These are phyloP conservation scores for Penicillium sp. DNA, from an alignment of 2,329 filamentous ascomycete genomes.

Conservation along the genomic window DNA sequence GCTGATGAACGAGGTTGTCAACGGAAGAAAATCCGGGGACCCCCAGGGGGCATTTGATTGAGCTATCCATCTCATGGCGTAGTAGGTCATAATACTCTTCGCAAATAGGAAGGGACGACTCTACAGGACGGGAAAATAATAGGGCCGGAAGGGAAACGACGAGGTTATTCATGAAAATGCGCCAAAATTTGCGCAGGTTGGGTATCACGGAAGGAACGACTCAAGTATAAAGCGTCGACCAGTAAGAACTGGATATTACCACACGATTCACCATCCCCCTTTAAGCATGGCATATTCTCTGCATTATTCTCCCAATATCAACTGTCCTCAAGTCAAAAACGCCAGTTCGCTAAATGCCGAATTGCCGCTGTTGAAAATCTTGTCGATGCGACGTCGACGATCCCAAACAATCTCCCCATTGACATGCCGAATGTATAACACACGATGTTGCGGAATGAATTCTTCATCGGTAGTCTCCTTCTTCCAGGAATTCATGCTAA, in stretches of 20 bases:
- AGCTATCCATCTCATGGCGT: too few relatives aligned
- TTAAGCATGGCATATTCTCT: background rate
- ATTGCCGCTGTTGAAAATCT: slow-evolving; percentile 55
- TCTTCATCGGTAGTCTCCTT: slow-evolving; percentile 61
- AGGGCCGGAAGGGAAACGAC: background rate
- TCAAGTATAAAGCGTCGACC: background rate
- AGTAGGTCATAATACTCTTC: background rate
- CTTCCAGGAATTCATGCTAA: slow-evolving; percentile 58
- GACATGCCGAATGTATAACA: slow-evolving; percentile 54
- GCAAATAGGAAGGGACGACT: slow-evolving; percentile 1
- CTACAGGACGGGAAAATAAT: background rate
- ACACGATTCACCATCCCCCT: background rate
- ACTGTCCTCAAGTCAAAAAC: slow-evolving; percentile 31
- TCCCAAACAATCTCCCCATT: slow-evolving; percentile 58
- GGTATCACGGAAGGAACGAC: slow-evolving; percentile 16
- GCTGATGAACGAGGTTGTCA: background rate
- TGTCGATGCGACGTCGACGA: slow-evolving; percentile 54
- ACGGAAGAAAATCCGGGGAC: background rate
- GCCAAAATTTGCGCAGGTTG: background rate
- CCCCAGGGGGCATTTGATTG: too few relatives aligned
- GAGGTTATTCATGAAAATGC: background rate
- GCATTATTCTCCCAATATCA: background rate
- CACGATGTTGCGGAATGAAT: slow-evolving; percentile 62
- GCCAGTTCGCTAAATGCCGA: slow-evolving; percentile 39
- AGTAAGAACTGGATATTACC: too few relatives aligned